These are phyloP conservation scores for Cenchrus americanus DNA, from an alignment of 176 grass and related monocot species.

Conservation along the genomic window DNA sequence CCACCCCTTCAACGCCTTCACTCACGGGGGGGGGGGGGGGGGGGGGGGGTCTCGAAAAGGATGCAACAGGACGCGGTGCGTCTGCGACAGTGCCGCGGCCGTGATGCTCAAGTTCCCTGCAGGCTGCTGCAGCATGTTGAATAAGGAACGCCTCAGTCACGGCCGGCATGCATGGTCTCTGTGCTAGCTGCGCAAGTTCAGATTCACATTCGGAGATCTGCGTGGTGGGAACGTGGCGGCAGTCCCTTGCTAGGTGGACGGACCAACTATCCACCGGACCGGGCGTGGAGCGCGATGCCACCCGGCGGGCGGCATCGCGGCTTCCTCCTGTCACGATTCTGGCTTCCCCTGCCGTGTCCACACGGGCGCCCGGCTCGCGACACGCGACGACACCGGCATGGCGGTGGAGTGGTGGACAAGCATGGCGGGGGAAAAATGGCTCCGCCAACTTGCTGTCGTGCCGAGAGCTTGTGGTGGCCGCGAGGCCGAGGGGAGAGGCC, in stretches of 20 bases:
- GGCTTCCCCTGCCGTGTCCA: background rate
- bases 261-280: background rate
- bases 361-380: background rate
- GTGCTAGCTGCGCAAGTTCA: background rate
- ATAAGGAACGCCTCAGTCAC: too few relatives aligned
- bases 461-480: background rate
- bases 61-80: background rate
- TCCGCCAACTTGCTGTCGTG: background rate
- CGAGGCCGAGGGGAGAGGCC: background rate
- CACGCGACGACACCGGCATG: background rate
- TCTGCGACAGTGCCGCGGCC: background rate
- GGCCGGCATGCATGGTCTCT: background rate
- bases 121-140: too few relatives aligned
- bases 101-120: background rate
- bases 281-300: too few relatives aligned
- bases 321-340: background rate
- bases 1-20: too few relatives aligned
- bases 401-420: background rate
- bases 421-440: too few relatives aligned
- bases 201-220: background rate
- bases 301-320: background rate
- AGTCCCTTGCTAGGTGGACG: background rate
- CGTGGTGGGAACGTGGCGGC: conserved; percentile 1
- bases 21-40: background rate
- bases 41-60: background rate